Evolutionary conservation across 176 grass and related monocot genomes (phyloP).

Genomic region (Rhynchospora tenuis): DNA sequence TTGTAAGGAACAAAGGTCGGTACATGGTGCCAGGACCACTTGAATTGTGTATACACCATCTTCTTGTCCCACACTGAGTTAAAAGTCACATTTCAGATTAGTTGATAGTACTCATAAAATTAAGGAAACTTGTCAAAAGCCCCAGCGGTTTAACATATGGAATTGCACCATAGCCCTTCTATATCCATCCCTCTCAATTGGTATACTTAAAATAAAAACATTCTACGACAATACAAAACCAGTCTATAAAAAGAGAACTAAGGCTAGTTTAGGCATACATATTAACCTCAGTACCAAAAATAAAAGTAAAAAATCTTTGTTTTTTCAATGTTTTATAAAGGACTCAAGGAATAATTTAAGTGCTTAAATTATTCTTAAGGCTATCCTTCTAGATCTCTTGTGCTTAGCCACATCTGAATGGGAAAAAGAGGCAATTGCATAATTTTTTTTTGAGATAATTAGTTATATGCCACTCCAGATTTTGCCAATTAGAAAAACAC

Average conservation of each 20-base stretch:
- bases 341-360: not conserved
- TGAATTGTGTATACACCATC: conserved; percentile 89
- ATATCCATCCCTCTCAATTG: not conserved
- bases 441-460: too few species aligned
- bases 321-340: not conserved
- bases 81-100: conserved; percentile 4
- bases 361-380: not conserved
- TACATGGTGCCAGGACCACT: conserved; percentile 87
- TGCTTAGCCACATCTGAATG: not conserved
- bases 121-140: not conserved
- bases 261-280: not conserved
- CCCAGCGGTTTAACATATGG: conserved; percentile 5
- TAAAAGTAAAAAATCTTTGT: not conserved
- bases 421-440: not conserved
- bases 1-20: conserved; percentile 83
- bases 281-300: not conserved
- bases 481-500: too few species aligned
- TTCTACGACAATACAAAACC: not conserved
- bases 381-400: not conserved
- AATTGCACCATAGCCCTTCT: not conserved
- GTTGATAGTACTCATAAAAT: not conserved
- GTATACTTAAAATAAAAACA: conserved; percentile 10
- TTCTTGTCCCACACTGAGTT: conserved; percentile 96
- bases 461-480: too few species aligned
- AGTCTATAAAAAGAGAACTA: not conserved